Conservation (phyloP, 345 rosid genomes). For the Limnanthes douglasii region DNA sequence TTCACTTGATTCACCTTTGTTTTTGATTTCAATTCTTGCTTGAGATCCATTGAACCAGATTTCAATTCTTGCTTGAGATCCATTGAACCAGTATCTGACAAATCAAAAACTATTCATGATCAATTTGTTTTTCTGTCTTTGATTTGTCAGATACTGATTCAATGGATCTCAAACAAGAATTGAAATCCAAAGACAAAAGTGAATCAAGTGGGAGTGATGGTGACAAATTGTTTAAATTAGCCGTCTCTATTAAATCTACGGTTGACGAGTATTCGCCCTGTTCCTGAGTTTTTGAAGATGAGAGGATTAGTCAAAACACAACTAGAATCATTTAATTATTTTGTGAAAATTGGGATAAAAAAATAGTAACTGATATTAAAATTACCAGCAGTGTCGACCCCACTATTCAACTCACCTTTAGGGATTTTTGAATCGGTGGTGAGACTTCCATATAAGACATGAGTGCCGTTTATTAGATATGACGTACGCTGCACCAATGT, state of each 20-base stretch:
- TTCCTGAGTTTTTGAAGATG: conserved; percentile 33
- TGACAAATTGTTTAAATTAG: too few species aligned
- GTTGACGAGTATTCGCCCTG: conserved; percentile 12
- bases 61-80: too few species aligned
- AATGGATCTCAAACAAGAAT: too few species aligned
- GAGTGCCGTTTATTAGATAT: conserved; percentile 69
- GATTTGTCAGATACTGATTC: too few species aligned
- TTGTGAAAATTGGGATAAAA: conserved; percentile 55
- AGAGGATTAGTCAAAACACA: conserved; percentile 95
- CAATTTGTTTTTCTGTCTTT: too few species aligned
- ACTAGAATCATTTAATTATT: conserved; percentile 78
- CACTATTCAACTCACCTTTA: conserved; percentile 48
- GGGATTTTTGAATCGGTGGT: conserved; percentile 55
- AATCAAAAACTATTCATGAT: too few species aligned
- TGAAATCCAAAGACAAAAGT: too few species aligned
- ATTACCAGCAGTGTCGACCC: conserved; percentile 38
- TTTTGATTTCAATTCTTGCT: too few species aligned
- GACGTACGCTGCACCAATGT: conserved; percentile 86
- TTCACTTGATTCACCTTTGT: too few species aligned
- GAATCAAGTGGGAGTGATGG: too few species aligned
- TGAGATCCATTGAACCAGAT: too few species aligned
- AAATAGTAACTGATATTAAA: conserved; percentile 63
- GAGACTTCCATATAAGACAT: conserved; percentile 36
- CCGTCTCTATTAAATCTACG: conserved; percentile 14
- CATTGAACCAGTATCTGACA: too few species aligned